Conservation (phyloP, 805 yeast species). For the Diddensiella caesifluorescens region DNA sequence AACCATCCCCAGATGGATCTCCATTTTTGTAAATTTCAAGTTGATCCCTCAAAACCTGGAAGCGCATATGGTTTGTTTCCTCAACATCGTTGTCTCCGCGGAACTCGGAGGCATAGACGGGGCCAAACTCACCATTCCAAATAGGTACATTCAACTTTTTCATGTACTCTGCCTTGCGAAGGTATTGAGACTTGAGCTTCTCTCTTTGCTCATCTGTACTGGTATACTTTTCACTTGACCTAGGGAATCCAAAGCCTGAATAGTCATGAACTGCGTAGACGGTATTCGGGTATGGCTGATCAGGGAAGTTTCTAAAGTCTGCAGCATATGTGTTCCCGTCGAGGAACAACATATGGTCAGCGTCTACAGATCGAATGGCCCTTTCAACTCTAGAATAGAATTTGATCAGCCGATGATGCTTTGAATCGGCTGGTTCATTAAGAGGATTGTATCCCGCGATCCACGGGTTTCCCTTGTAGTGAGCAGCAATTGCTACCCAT, state of each 20-base stretch:
- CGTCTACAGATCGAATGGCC: conserved; percentile 41
- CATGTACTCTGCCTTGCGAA: conserved; percentile 43
- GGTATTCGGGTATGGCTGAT: conserved; percentile 36
- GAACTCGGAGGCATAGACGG: conserved; percentile 40
- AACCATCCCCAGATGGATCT: conserved; percentile 44
- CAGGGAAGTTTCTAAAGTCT: conserved; percentile 47
- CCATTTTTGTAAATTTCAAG: conserved; percentile 40
- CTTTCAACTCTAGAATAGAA: conserved; percentile 39
- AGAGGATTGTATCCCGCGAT: conserved; percentile 53
- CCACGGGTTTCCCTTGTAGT: conserved; percentile 44
- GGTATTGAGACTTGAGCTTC: conserved; percentile 37
- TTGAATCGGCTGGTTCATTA: conserved; percentile 47
- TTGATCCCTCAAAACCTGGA: conserved; percentile 42
- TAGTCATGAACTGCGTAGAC: conserved; percentile 52
- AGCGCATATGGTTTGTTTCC: conserved; percentile 37
- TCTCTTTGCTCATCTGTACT: conserved; percentile 36
- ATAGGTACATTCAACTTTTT: conserved; percentile 40
- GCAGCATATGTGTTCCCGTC: conserved; percentile 49
- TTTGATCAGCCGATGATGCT: conserved; percentile 38
- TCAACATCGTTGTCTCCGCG: conserved; percentile 41
- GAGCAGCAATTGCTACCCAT: conserved; percentile 42
- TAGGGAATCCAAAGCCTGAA: conserved; percentile 42
- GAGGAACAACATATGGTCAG: conserved; percentile 44
- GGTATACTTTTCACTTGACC: conserved; percentile 24
- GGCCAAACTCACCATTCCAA: conserved; percentile 53